Evolutionary conservation across 352 stramenopile genomes (phyloP).

Genomic region (Phytophthora sojae): DNA sequence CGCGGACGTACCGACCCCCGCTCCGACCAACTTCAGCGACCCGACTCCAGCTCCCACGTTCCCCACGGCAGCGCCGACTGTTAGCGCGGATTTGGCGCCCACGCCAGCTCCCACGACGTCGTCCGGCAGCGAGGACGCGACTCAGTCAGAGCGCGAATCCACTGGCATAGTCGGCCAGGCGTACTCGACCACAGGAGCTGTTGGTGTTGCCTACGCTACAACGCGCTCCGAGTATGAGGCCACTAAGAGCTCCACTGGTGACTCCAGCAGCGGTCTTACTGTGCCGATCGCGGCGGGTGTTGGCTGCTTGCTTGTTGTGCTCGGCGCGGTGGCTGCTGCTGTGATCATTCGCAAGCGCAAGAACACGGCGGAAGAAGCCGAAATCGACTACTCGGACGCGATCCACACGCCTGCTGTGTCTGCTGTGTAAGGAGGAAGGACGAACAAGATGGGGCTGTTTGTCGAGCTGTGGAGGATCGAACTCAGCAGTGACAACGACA

Average conservation of each 20-base stretch:
- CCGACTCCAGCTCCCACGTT: constrained; percentile 24
- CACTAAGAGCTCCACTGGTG: constrained; percentile 17
- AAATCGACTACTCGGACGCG: constrained; percentile 41
- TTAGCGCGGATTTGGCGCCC: constrained; percentile 12
- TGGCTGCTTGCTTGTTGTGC: constrained; percentile 51
- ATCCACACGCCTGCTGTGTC: constrained; percentile 12
- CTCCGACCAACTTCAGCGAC: constrained; percentile 30
- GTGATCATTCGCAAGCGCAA: constrained; percentile 54
- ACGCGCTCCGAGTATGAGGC: constrained; percentile 39
- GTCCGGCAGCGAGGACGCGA: constrained; percentile 6
- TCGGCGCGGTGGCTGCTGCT: constrained; percentile 48
- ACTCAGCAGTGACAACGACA: constrained; percentile 12
- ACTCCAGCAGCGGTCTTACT: constrained; percentile 20
- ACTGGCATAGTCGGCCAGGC: constrained; percentile 18
- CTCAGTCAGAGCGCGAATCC: constrained; percentile 9
- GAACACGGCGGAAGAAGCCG: constrained; percentile 17
- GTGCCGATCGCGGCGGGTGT: constrained; percentile 36
- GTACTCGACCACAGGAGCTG: constrained; percentile 22
- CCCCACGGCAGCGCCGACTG: constrained; percentile 31
- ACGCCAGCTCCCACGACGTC: constrained; percentile 25
- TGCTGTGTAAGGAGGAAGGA: constrained; percentile 15
- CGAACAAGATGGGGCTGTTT: constrained; percentile 7
- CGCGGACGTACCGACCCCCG: constrained; percentile 15
- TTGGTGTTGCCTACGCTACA: constrained; percentile 40
- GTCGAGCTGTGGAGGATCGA: constrained; percentile 23